Evolutionary conservation across 306 rosid genomes (phyloP), one percentile per base, ranked within the genome.

Genomic region (Gleditsia sinensis): DNA sequence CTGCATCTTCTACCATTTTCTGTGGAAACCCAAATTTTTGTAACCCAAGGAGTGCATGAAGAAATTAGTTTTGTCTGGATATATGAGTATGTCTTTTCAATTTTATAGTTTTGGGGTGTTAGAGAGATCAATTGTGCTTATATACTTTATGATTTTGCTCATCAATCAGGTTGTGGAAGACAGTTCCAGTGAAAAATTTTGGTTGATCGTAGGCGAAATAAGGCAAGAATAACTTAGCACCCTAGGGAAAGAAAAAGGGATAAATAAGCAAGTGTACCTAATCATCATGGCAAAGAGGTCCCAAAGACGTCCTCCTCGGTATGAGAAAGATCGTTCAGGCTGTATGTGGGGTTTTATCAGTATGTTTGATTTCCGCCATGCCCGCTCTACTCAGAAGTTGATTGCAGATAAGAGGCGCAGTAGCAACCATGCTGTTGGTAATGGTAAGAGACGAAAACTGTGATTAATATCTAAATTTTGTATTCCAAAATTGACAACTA

Each of bases 281-380:
- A 59, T 71, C 51, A 19, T 25, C 2, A 92, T 92, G 98, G 88
- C 84, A 37, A 94, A 87, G 85, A 88, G 82, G 72, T 88, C 97
- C 62, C 87, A 81, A 64, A 88, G 86, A 80, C 87, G 87, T 66
- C 49, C 88, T 69, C 79, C 82, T 64, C 85, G 87, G 69, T 86
- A 81, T 75, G 91, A 87, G 79, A 89, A 80, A 83, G 91, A 89
- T 83, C 94, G 86, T 75, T 86, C 93, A 3, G 98, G 98, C 37
- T 94, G 98, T 82, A 91, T 94, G 91, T 90, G 89, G 97, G 94
- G 98, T 17, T 88, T 94, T 56, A 91, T 94, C 40, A 90, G 92
- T 73, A 85, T 94, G 45, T 90, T 94, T 50, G 98, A 94, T 83
- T 91, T 91, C 75, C 96, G 98, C 68, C 94, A 86, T 67, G 96